Base-by-base conservation (phyloP, 202 grass and related monocot species). In the Schoenoplectus triqueter region DNA sequence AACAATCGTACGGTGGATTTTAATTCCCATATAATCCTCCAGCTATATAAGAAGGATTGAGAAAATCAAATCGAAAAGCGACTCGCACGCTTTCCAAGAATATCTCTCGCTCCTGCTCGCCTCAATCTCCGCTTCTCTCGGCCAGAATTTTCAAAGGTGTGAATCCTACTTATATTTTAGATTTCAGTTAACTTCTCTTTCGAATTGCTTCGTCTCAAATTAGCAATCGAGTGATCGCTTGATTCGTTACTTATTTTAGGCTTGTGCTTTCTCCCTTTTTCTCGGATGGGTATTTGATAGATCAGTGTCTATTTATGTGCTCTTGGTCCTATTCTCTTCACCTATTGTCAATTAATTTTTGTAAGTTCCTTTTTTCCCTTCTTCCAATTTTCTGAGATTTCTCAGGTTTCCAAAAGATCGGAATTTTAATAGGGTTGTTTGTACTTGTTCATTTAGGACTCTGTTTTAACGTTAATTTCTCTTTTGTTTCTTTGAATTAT, bases 111-210 rank as follows among this genome's bases (percentile, higher is more conserved):
- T 22, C 69, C 31, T 31, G 56, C 46, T 63, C 59, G 51, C 14
- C 44, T 61, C 51, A 45, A 13, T 48, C 63, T 49, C 80, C 64
- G 19, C 8, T 39, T 69, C 63, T 82, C 61, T 67, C 18, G 64
- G 11, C 20, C 17, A 39, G 47, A 56, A 67, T 66, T 66, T 69
- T 82, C 46, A 55, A 82, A 61, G 64, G 80, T 82, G 17, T 82
- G 80, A 75, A 68, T 51, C 14, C 7, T 57, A 13, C 47, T 7
- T 66, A 11, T 51, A 6, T 82, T 69, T 67, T 69, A 66, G 20
- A 69, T 81, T 64, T 49, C 44, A 6, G 7, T 48, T 3, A 42
- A 15, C 19, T 18, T 78, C 51, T 67, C 6, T 19, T 14, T 11
- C 44, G 57, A n/a, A 41, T 77, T 77, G 5, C 11, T 41, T 31